phyloP scores from a whole-genome alignment of 2,329 filamentous ascomycete species.

The Fusarium longipes region DNA sequence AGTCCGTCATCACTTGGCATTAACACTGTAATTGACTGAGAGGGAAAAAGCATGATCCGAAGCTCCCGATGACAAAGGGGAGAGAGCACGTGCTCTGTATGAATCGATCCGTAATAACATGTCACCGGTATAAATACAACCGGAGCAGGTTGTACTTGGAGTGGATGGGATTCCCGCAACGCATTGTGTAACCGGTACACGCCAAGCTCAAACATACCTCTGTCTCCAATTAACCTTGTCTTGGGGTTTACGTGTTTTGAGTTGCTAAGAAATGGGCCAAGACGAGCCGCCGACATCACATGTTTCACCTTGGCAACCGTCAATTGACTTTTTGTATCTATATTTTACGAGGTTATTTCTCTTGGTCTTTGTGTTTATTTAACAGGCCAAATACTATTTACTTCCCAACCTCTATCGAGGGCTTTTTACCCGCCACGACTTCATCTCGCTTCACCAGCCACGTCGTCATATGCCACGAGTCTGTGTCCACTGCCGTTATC shows the following conservation, averaged over 20 bases:
- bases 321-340: not conserved
- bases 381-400: too few species aligned
- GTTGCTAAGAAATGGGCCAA: conserved; percentile 15
- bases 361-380: too few species aligned
- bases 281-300: not conserved
- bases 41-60: conserved; percentile 14
- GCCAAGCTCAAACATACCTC: conserved; percentile 21
- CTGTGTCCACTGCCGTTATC: too few species aligned
- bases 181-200: not conserved
- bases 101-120: not conserved
- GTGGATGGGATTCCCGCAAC: not conserved
- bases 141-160: too few species aligned
- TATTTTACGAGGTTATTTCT: not conserved
- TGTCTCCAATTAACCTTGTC: conserved; percentile 13
- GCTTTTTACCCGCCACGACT: not conserved
- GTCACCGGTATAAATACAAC: not conserved
- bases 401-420: not conserved
- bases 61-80: conserved; percentile 1
- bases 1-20: conserved; percentile 28
- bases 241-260: conserved; percentile 20
- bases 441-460: not conserved
- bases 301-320: conserved; percentile 16
- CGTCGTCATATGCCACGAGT: not conserved
- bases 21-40: not conserved
- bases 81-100: not conserved